Conservation (phyloP, 2,329 filamentous ascomycete species). For the Aspergillus japonicus region DNA sequence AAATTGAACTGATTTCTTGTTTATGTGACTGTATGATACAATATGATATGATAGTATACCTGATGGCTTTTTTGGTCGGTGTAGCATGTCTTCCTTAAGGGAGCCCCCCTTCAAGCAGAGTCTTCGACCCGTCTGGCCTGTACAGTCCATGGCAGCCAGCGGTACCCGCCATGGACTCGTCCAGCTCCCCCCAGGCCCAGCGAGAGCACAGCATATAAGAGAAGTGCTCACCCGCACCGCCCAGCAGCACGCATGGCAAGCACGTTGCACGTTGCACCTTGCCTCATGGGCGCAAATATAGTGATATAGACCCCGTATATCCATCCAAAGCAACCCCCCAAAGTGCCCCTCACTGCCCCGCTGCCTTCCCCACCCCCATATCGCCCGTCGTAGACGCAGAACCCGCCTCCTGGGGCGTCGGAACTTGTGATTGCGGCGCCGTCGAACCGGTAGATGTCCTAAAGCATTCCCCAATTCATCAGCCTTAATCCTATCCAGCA, state of each 20-base stretch:
- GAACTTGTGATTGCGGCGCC: not conserved
- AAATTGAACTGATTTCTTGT: not conserved
- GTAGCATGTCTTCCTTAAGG: too few relatives aligned
- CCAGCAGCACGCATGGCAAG: not conserved
- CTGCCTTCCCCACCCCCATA: not conserved
- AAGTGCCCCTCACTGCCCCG: not conserved
- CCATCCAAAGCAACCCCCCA: not conserved
- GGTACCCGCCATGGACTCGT: too few relatives aligned
- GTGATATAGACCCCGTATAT: too few relatives aligned
- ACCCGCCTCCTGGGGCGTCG: not conserved
- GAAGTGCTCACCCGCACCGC: not conserved
- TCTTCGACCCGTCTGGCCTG: too few relatives aligned
- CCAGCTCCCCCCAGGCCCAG: not conserved
- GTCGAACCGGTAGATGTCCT: too few relatives aligned
- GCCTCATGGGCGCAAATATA: too few relatives aligned
- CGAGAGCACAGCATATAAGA: not conserved
- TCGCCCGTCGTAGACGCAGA: not conserved
- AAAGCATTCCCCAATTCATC: too few relatives aligned
- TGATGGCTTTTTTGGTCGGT: too few relatives aligned
- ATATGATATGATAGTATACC: not conserved
- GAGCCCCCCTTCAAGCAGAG: too few relatives aligned
- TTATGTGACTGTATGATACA: not conserved
- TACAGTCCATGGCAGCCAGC: too few relatives aligned
- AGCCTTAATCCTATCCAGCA: too few relatives aligned
- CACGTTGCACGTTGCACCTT: not conserved